Evolutionary conservation across 139 green algal genomes (phyloP).

Genomic region (Microglena sp.): DNA sequence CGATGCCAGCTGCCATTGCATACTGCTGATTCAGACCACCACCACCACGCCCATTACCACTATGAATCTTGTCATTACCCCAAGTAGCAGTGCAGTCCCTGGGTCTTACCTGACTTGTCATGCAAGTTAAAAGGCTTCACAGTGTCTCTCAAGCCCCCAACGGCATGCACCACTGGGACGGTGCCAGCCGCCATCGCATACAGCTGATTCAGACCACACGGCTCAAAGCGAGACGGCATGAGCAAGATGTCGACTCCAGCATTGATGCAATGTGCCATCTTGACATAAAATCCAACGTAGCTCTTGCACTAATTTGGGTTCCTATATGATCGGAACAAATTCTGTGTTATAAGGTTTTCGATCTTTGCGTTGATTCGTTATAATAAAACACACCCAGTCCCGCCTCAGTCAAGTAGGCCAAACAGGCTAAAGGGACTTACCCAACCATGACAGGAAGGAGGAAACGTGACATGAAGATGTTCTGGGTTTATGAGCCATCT

Average conservation of each 20-base stretch:
- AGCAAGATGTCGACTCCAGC: constrained; percentile 67
- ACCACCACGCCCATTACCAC: too few relatives aligned
- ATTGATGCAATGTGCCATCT: constrained; percentile 88
- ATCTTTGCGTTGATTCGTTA: too few relatives aligned
- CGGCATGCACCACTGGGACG: constrained; percentile 83
- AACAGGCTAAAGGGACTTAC: too few relatives aligned
- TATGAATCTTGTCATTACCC: too few relatives aligned
- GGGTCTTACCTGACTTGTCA: constrained; percentile 65
- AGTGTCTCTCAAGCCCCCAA: constrained; percentile 78
- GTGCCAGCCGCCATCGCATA: constrained; percentile 97
- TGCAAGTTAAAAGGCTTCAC: constrained; percentile 71
- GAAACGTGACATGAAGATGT: too few relatives aligned
- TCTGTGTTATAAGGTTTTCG: too few relatives aligned
- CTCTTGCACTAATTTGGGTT: constrained; percentile 48
- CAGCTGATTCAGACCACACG: constrained; percentile 72
- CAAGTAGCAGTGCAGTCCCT: too few relatives aligned
- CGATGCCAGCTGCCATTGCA: constrained; percentile 93
- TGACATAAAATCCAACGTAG: constrained; percentile 88
- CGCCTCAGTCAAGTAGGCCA: too few relatives aligned
- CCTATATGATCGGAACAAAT: too few relatives aligned
- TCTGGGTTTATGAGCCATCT: too few relatives aligned
- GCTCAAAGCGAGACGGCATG: constrained; percentile 86
- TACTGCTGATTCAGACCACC: constrained; percentile 75
- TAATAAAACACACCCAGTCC: too few relatives aligned
- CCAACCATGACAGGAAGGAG: too few relatives aligned